Base-by-base conservation (phyloP, 2,329 filamentous ascomycete species). In the Westerdykella ornata region DNA sequence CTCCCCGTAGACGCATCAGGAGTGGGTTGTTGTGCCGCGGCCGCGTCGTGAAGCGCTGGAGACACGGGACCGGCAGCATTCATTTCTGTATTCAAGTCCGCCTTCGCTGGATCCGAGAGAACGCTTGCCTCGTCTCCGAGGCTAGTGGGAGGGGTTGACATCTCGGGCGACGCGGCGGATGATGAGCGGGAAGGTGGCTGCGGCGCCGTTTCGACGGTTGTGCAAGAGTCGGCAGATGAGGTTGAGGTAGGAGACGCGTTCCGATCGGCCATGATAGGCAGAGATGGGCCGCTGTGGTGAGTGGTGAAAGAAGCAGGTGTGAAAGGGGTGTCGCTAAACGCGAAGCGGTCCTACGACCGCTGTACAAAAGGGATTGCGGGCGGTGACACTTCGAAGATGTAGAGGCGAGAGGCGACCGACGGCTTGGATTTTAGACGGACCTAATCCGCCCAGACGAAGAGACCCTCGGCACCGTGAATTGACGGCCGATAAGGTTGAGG, bases 61-160 rank as follows among this genome's bases (percentile, higher is more conserved):
- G 55, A 43, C 18, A 46, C 34, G 16, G 53, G 50, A 15, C n/a
- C 16, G 16, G 12, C 30, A 15, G 13, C 30, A 7, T 13, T 17
- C 7, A 17, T 33, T 3, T 33, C 30, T 14, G 16, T 33, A 17
- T 14, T 14, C 30, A n/a, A 14, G 29, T 66, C 57, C 44, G 55
- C 48, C 49, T 63, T 63, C 35, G 50, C 49, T 35, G 49, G 51
- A 32, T 67, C 63, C 20, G 66, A 71, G 31, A 70, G 63, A 31
- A 80, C 68, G 65, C 80, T 83, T 45, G 71, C 72, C 53, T 70
- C 73, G 60, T 84, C 81, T 56, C 75, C 77, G 51, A 81, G 69
- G 51, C 78, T 84, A 37, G 81, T 85, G 17, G 80, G 79, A 35
- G 82, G 81, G 43, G 82, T 84, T 15, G 78, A 82, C 53, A 70